A percentile compares a stretch with the other conserved stretches of the same genome.
Conservation (phyloP, 2,329 filamentous ascomycete genomes). For the Fusarium decemcellulare region DNA sequence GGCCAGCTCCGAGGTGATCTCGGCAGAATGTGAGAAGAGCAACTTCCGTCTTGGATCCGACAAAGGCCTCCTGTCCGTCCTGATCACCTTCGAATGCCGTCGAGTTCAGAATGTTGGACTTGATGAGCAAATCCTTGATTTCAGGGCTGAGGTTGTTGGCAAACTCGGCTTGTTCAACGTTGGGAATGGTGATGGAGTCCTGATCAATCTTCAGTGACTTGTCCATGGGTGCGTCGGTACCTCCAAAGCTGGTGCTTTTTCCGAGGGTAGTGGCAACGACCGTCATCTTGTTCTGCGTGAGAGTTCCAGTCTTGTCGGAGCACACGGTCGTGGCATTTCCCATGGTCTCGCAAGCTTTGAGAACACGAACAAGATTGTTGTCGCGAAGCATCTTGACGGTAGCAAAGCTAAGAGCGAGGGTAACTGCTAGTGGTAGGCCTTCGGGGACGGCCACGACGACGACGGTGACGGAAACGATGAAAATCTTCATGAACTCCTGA, state of each 20-base stretch:
- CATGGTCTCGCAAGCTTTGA: constrained; percentile 81
- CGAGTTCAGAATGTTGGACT: constrained; percentile 70
- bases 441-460: constrained; percentile 78
- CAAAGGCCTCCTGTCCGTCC: constrained; percentile 60
- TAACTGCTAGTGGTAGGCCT: constrained; percentile 76
- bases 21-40: constrained; percentile 66
- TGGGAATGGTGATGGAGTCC: constrained; percentile 38
- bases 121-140: constrained; percentile 73
- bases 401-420: constrained; percentile 77
- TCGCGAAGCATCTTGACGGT: constrained; percentile 79
- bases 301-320: constrained; percentile 69
- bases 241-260: constrained; percentile 51
- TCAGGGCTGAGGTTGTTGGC: constrained; percentile 37
- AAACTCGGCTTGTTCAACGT: constrained; percentile 48
- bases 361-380: constrained; percentile 77
- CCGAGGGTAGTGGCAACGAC: constrained; percentile 80
- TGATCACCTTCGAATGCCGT: constrained; percentile 69
- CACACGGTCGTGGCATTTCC: constrained; percentile 82
- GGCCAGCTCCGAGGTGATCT: constrained; percentile 64
- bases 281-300: constrained; percentile 78
- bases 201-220: constrained; percentile 39
- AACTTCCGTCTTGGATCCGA: constrained; percentile 71
- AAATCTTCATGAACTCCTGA: constrained; percentile 71
- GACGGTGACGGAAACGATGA: constrained; percentile 76
- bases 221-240: constrained; percentile 39